Percentiles rank a stretch among this genome's conserved stretches.
Evolutionary conservation across 2,329 filamentous ascomycete genomes (phyloP).

Genomic region (Cladosporium sp.): DNA sequence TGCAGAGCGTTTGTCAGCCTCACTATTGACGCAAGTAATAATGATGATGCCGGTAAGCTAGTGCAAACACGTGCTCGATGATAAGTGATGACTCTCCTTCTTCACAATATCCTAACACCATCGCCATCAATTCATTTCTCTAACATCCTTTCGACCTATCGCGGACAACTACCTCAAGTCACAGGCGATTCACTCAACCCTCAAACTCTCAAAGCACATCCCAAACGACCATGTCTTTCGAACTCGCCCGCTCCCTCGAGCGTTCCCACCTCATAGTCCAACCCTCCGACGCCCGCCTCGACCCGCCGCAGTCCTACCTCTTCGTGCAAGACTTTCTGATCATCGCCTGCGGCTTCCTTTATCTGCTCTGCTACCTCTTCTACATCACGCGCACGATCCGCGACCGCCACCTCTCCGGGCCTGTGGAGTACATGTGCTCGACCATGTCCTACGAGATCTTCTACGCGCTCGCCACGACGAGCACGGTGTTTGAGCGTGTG

Average conservation of each 20-base stretch:
- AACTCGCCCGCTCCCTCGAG: neutral
- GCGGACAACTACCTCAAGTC: neutral
- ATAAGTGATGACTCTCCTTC: neutral
- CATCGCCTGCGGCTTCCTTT: constrained; percentile 43
- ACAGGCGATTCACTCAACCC: neutral
- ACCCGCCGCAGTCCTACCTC: constrained; percentile 44
- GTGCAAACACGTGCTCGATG: neutral
- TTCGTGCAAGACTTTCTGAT: constrained; percentile 46
- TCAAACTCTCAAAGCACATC: neutral
- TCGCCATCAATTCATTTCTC: neutral
- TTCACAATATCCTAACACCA: neutral
- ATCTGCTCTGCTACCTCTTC: constrained; percentile 46
- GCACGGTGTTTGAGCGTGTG: constrained; percentile 37
- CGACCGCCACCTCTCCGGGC: constrained; percentile 41
- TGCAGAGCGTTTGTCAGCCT: constrained; percentile 9
- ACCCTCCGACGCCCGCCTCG: constrained; percentile 48
- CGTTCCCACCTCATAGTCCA: constrained; percentile 52
- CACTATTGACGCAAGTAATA: neutral
- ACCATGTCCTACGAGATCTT: constrained; percentile 46
- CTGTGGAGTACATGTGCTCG: constrained; percentile 31
- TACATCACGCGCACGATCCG: constrained; percentile 42
- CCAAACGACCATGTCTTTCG: neutral
- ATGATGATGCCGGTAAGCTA: neutral
- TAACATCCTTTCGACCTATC: neutral
- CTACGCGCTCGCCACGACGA: constrained; percentile 43